Conservation (phyloP, 768 basidiomycete genomes). For the Candolleomyces eurysporus region DNA sequence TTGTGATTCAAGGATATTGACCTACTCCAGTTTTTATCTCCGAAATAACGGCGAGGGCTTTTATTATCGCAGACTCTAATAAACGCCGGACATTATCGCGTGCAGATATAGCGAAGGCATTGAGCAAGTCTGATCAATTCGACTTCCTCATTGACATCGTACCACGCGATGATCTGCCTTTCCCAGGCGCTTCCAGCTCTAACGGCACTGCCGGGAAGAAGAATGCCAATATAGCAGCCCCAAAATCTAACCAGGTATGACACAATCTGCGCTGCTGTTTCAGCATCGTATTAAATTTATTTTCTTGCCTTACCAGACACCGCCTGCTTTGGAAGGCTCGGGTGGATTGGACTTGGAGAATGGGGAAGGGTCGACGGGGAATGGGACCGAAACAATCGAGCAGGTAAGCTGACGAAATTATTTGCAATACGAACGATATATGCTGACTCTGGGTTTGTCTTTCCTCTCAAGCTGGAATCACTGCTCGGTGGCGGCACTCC, state of each 20-base stretch:
- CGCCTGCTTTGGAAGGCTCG: neutral
- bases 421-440: neutral
- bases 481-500: neutral
- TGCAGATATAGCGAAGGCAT: slow-evolving; percentile 90
- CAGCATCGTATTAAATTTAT: neutral
- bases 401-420: neutral
- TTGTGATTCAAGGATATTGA: neutral
- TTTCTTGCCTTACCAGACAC: neutral
- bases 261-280: neutral
- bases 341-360: neutral
- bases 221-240: slow-evolving; percentile 13
- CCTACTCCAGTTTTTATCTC: slow-evolving; percentile 81
- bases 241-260: neutral
- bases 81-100: slow-evolving; percentile 95
- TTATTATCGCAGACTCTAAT: slow-evolving; percentile 92
- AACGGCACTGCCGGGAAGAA: slow-evolving; percentile 16
- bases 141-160: slow-evolving; percentile 98
- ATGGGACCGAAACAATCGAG: neutral
- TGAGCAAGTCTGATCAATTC: slow-evolving; percentile 92
- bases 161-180: slow-evolving; percentile 71
- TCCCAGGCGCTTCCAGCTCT: slow-evolving; percentile 20
- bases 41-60: slow-evolving; percentile 94
- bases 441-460: neutral
- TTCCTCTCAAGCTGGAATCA: neutral
- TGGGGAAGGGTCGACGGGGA: neutral